Percentiles rank a stretch among this genome's conserved stretches.
Evolutionary conservation across 2,329 filamentous ascomycete genomes (phyloP).

Genomic region (Fonsecaea erecta): DNA sequence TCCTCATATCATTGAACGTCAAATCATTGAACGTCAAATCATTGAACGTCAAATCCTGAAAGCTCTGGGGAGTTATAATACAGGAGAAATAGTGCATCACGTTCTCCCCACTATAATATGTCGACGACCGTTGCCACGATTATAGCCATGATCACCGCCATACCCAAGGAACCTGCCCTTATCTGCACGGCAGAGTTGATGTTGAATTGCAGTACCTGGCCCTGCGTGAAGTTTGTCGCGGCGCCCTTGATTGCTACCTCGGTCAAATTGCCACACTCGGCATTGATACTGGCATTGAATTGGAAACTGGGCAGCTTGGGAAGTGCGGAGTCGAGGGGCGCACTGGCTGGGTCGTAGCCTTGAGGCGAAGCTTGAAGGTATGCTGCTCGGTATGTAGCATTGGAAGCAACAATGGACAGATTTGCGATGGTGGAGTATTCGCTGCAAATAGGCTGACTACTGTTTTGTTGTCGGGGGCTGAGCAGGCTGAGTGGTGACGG

Average conservation of each 20-base stretch:
- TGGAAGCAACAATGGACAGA: constrained; percentile 30
- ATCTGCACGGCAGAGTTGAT: constrained; percentile 21
- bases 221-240: constrained; percentile 26
- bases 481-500: constrained; percentile 15
- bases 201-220: constrained; percentile 26
- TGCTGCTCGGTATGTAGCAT: constrained; percentile 35
- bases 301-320: constrained; percentile 18
- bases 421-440: constrained; percentile 29
- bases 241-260: constrained; percentile 24
- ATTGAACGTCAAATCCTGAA: background rate
- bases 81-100: background rate
- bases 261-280: constrained; percentile 29
- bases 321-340: constrained; percentile 25
- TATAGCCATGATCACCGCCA: constrained; percentile 18
- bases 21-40: background rate
- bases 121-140: constrained; percentile 13
- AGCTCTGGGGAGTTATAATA: background rate
- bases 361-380: constrained; percentile 26
- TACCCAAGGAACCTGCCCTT: constrained; percentile 12
- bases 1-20: background rate
- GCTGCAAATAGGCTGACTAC: constrained; percentile 6
- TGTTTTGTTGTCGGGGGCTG: constrained; percentile 15
- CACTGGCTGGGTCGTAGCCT: constrained; percentile 30
- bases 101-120: constrained; percentile 6
- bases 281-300: constrained; percentile 23